Evolutionary conservation across 164 flowering plant genomes (phyloP), one percentile per base, ranked within the genome.

Genomic region (Macadamia integrifolia): DNA sequence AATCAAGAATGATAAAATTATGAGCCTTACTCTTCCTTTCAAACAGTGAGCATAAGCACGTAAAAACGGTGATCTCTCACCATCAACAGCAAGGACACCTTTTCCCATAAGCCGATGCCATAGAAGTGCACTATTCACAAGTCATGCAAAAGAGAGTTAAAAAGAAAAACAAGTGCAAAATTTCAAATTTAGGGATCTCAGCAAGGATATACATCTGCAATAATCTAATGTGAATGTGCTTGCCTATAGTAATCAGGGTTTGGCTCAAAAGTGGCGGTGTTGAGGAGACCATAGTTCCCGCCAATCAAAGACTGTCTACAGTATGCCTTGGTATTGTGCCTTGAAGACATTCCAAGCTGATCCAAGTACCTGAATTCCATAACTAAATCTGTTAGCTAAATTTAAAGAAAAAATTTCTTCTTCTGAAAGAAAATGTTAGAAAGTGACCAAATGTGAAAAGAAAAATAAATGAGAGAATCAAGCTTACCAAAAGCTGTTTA

Each of bases 191-290:
- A 53, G 3, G 17, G 17, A 14, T 14, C n/a, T 53, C 5, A 53
- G 50, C 50, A 46, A 46, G 50, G 13, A 46, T 46, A 46, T 46
- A 14, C 6, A 4, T 49, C 15, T 49, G 53, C 58, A 11, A 14
- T 65, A 48, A 1, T 52, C 23, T 9, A 11, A 46, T 3, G 6
- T 15, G 14, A 62, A 63, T 49, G 28, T 13, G 17, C 65, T 52
- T 66, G 81, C 87, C 87, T 76, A 74, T 84, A 84, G 58, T 82
- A 84, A 64, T 84, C 87, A 14, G 87, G 84, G 70, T 82, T 82
- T 35, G 87, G 87, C 7, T 55, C 72, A 61, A 82, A 82, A 49
- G 83, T 79, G 11, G 71, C 66, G 18, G 84, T 74, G 67, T 79
- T 69, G 48, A 84, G 85, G 17, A 84, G 77, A 9, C 82, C 84